phyloP scores from a whole-genome alignment of 345 rosid species.

The Eucalyptus erythrocorys region DNA sequence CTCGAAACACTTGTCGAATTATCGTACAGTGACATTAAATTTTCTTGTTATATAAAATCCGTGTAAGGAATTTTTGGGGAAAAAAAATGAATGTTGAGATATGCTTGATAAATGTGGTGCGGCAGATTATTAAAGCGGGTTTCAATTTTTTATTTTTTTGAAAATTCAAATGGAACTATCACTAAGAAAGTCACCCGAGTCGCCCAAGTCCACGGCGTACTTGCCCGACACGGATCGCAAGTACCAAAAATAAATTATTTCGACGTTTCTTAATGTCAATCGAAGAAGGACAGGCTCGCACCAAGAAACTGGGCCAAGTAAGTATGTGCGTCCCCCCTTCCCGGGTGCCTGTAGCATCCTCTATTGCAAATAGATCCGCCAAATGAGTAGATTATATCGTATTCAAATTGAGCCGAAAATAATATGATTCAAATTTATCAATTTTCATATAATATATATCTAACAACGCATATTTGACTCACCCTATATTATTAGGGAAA shows the following conservation, averaged over 20 bases:
- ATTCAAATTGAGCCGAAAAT: background rate
- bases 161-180: background rate
- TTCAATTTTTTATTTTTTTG: background rate
- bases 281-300: background rate
- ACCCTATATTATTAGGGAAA: too few species aligned
- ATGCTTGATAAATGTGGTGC: background rate
- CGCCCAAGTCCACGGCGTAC: background rate
- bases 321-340: background rate
- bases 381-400: rapidly evolving
- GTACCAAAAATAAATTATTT: background rate
- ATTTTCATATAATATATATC: background rate
- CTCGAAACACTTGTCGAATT: background rate
- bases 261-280: background rate
- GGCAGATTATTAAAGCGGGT: background rate
- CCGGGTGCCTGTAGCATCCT: background rate
- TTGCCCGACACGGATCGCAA: background rate
- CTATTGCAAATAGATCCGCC: too few species aligned
- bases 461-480: rapidly evolving
- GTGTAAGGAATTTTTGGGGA: background rate
- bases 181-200: background rate
- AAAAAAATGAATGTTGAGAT: background rate
- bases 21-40: background rate
- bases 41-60: too few species aligned
- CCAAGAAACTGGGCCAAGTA: background rate
- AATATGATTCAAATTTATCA: background rate